A percentile compares a stretch with the other conserved stretches of the same genome.
Evolutionary conservation across 1,139 yeast genomes (phyloP).

Genomic region (Yamadazyma taylorii): DNA sequence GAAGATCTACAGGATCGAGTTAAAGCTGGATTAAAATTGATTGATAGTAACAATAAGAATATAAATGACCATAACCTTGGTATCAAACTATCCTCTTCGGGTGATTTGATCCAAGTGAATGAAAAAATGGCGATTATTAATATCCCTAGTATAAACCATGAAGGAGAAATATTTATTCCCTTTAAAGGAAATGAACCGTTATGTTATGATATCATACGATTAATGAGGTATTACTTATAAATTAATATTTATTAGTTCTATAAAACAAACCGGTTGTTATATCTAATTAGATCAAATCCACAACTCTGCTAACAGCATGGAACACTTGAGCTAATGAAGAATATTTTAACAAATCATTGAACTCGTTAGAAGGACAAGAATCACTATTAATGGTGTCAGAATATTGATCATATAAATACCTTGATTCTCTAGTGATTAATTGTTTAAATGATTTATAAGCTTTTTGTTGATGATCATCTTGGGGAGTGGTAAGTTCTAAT

Average conservation of each 20-base stretch:
- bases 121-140: slow-evolving; percentile 4
- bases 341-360: slow-evolving; percentile 16
- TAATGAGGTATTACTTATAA: slow-evolving; percentile 14
- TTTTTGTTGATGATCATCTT: slow-evolving; percentile 14
- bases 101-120: slow-evolving; percentile 6
- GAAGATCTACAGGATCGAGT: slow-evolving; percentile 8
- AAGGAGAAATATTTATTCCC: slow-evolving; percentile 7
- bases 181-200: slow-evolving; percentile 9
- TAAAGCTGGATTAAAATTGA: slow-evolving; percentile 4
- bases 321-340: slow-evolving; percentile 25
- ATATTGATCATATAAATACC: slow-evolving; percentile 22
- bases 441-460: slow-evolving; percentile 22
- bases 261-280: slow-evolving; percentile 1
- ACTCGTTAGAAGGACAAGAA: slow-evolving; percentile 14
- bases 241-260: slow-evolving; percentile 2
- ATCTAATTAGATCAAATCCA: slow-evolving; percentile 13
- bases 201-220: slow-evolving; percentile 13
- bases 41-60: too few relatives aligned
- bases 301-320: slow-evolving; percentile 19
- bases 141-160: slow-evolving; percentile 11
- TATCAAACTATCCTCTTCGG: too few relatives aligned
- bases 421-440: slow-evolving; percentile 22
- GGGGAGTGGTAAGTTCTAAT: slow-evolving; percentile 18
- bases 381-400: slow-evolving; percentile 4
- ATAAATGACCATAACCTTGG: too few relatives aligned